Evolutionary conservation across 1,284 basidiomycete genomes (phyloP), one percentile per base, ranked within the genome.

Genomic region (Cronartium quercuum): DNA sequence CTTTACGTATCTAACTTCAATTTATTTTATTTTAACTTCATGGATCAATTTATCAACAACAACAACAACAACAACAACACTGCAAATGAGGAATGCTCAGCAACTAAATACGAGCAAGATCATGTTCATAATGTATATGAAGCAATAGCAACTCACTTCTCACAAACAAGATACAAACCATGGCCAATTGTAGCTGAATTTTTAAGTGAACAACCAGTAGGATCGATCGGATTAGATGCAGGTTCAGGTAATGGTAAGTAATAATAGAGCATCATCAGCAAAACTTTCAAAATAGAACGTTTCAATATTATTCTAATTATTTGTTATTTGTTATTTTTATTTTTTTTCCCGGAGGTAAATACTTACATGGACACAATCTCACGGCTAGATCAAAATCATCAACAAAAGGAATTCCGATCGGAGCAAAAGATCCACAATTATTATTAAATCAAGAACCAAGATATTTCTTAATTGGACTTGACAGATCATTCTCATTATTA

Each of bases 171-270:
- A 44, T 94, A 97, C 84, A 97, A 97, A 90, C 94, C 94, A 76
- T 99, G 95, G 95, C 95, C 95, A 0, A 87, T 98, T 76, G 91
- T 98, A 63, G 86, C 89, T 10, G 81, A 84, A 21, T 99, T 98
- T 81, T 85, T 98, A 44, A 84, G 86, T 5, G 86, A 85, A 18
- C 81, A 98, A 1, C 88, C 91, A 2, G 24, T n/a, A 7, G 90
- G 92, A 29, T 90, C 88, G 81, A 83, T 98, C 29, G 95, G 96
- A 5, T 86, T 97, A 15, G 96, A 99, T 82, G 89, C 92, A 12
- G 96, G 96, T 7, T 94, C 93, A 21, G 96, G 96, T 0, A 99
- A 99, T 78, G 96, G 96, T 61, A 98, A 98, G 85, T 29, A 29
- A 29, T 29, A 29, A 1, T 29, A 29, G 2, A 29, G 29, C 1